These are phyloP conservation scores for Leucocoprinus birnbaumii DNA, from an alignment of 768 basidiomycete genomes.

Conservation along the genomic window DNA sequence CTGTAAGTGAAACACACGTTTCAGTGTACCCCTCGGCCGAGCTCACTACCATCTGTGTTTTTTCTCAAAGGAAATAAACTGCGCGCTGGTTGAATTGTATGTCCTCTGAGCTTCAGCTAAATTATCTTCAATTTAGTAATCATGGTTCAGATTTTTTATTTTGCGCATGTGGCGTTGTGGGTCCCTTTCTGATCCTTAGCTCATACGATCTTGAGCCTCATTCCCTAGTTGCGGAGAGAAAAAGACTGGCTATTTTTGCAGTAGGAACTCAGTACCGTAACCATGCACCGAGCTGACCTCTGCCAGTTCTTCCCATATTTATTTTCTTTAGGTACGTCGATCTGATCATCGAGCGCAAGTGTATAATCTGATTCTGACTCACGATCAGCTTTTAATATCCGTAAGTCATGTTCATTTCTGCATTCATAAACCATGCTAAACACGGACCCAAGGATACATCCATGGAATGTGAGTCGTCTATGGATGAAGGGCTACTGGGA, in stretches of 20 bases:
- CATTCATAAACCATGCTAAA: background rate
- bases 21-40: background rate
- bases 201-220: background rate
- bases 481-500: too few species aligned
- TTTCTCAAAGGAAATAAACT: background rate
- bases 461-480: background rate
- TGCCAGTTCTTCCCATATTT: constrained; percentile 3
- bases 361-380: background rate
- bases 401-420: background rate
- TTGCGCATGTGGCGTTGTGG: constrained; percentile 8
- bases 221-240: constrained; percentile 1
- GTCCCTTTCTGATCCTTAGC: too few species aligned
- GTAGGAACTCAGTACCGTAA: background rate
- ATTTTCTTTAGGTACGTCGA: background rate
- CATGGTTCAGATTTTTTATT: background rate
- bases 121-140: background rate
- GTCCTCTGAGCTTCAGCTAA: background rate
- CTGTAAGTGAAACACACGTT: background rate
- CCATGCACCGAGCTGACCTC: background rate
- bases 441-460: background rate
- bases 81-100: constrained; percentile 1
- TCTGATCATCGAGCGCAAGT: background rate
- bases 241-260: background rate
- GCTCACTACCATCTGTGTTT: too few species aligned
- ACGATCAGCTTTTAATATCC: background rate